Evolutionary conservation across 495 filamentous ascomycete species (phyloP), one percentile per base, ranked within the genome.

Genomic region (Hypomontagnella submonticulosa): DNA sequence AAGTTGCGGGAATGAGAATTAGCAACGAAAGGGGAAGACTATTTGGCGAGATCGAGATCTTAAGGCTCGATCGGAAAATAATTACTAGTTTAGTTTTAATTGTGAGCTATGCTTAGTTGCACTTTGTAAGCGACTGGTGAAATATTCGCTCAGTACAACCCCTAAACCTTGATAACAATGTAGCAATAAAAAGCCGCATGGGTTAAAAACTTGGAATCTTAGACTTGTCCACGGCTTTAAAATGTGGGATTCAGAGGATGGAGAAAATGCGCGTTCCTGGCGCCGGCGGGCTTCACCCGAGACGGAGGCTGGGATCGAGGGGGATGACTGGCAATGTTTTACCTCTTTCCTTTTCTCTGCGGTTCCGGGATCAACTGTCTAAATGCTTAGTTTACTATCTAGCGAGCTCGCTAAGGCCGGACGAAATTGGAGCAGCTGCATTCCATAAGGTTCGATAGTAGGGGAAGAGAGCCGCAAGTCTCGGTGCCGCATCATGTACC

Each of bases 61-160:
- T 59, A 54, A 68, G 65, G 58, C 65, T 68, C 42, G 54, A 68
- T 68, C 59, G 65, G 65, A 57, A 55, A 58, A 55, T 49, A 54
- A 54, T 11, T 49, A 13, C 12, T 52, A 23, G 20, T 48, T 48
- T 40, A 16, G n/a, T 44, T 15, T 42, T 54, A 37, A 37, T 52
- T 37, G 9, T n/a, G n/a, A 27, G 23, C 23, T 6, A 2, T 27
- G 23, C 23, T 27, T 27, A 27, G 23, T 27, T 27, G 23, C 23
- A 27, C 23, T 27, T 27, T 27, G 23, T 27, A 27, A 27, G 23
- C 23, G 23, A 2, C 23, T 27, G 23, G 13, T 18, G 33, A 37
- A 38, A 51, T 27, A 11, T 52, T 54, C 32, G 8, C 50, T 55
- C 59, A 13, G 50, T 42, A 13, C 40, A 27, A 55, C 42, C 34